These are phyloP conservation scores for Pelargonium citronellum DNA, from an alignment of 441 rosid species.

Conservation along the genomic window DNA sequence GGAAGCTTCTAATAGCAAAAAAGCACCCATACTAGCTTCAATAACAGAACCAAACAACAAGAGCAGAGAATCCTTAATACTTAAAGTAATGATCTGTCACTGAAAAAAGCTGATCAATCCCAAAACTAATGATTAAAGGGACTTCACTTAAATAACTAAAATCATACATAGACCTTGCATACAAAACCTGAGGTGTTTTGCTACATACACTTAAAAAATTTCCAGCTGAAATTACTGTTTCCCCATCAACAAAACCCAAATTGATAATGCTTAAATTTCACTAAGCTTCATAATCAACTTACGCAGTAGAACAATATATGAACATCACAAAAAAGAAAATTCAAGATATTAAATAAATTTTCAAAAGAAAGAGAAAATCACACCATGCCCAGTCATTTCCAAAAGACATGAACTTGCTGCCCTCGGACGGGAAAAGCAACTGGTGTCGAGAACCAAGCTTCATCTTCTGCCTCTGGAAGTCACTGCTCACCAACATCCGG, in stretches of 20 bases:
- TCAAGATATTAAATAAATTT: not conserved
- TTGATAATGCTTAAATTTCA: not conserved
- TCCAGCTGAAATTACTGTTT: not conserved
- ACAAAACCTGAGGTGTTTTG: not conserved
- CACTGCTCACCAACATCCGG: slow-evolving; percentile 40
- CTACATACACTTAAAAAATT: not conserved
- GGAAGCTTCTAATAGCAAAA: too few relatives aligned
- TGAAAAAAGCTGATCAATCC: not conserved
- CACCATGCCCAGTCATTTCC: slow-evolving; percentile 71
- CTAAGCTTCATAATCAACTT: not conserved
- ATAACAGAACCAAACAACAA: too few relatives aligned
- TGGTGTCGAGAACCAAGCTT: slow-evolving; percentile 50
- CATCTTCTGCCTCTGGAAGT: slow-evolving; percentile 60
- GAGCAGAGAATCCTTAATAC: not conserved
- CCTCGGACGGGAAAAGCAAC: slow-evolving; percentile 64
- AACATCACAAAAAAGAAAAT: not conserved
- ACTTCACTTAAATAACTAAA: not conserved
- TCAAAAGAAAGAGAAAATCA: not conserved
- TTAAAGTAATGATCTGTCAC: not conserved
- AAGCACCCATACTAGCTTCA: too few relatives aligned
- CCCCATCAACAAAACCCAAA: not conserved
- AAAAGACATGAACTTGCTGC: slow-evolving; percentile 51
- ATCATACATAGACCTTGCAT: not conserved
- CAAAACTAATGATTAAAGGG: not conserved
- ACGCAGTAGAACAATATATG: not conserved